Conservation (phyloP, 169 alveolate species). For the Amoebophrya sp. region DNA sequence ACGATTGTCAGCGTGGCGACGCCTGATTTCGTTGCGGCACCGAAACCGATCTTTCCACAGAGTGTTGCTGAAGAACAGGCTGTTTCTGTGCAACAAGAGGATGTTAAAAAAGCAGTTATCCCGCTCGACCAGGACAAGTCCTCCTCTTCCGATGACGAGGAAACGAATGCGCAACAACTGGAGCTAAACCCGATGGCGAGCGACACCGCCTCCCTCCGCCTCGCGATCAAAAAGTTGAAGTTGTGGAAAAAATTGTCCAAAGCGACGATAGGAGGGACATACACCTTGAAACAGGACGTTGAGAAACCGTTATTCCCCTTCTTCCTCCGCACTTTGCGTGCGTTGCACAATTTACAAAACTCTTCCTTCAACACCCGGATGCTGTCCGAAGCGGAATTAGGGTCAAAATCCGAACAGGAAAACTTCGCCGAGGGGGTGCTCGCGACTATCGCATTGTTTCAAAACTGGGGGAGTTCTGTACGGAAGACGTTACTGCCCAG, state of each 20-base stretch:
- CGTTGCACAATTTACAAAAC: not conserved
- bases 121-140: too few relatives aligned
- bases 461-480: not conserved
- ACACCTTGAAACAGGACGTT: not conserved
- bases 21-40: too few relatives aligned
- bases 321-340: not conserved
- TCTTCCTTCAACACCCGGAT: too few relatives aligned
- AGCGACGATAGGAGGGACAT: not conserved
- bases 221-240: not conserved
- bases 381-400: not conserved
- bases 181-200: too few relatives aligned
- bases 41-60: too few relatives aligned
- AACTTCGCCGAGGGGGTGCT: not conserved
- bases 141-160: too few relatives aligned
- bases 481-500: not conserved
- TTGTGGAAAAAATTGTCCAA: not conserved
- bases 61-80: too few relatives aligned
- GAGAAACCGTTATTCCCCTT: not conserved
- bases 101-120: too few relatives aligned
- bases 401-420: not conserved
- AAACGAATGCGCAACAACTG: too few relatives aligned
- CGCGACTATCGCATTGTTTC: not conserved
- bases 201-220: too few relatives aligned
- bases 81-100: too few relatives aligned
- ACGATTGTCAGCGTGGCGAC: too few relatives aligned